These are phyloP conservation scores for Lachnellula occidentalis DNA, from an alignment of 2,329 filamentous ascomycete genomes.

Conservation along the genomic window DNA sequence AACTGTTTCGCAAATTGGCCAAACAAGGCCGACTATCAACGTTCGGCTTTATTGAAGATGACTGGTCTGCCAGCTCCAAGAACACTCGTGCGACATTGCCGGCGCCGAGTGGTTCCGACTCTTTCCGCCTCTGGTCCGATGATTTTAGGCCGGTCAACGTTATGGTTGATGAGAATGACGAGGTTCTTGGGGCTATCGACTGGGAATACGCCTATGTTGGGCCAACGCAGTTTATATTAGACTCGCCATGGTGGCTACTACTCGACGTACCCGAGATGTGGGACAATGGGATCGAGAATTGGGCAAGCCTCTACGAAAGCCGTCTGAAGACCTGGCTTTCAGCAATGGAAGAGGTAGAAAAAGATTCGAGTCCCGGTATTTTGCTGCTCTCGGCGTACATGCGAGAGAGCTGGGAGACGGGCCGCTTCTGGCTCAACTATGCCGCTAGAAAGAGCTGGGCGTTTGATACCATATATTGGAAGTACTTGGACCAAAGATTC, in stretches of 20 bases:
- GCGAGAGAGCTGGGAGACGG: background rate
- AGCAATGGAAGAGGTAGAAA: background rate
- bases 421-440: background rate
- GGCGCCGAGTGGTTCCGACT: constrained; percentile 15
- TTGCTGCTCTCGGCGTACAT: background rate
- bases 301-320: background rate
- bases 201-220: background rate
- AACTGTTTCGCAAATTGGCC: constrained; percentile 36
- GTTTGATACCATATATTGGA: background rate
- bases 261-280: constrained; percentile 29
- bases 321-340: background rate
- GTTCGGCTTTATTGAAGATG: constrained; percentile 16
- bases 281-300: constrained; percentile 19
- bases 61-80: constrained; percentile 27
- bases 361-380: background rate
- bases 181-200: background rate
- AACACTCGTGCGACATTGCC: background rate
- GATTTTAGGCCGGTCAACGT: constrained; percentile 32
- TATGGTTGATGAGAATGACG: constrained; percentile 28
- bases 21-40: constrained; percentile 10
- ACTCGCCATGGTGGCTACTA: constrained; percentile 34
- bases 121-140: constrained; percentile 30
- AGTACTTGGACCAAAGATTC: background rate
- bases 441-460: background rate
- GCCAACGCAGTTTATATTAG: constrained; percentile 3